These are phyloP conservation scores for Cladophialophora carrionii DNA, from an alignment of 2,329 filamentous ascomycete genomes.

Conservation along the genomic window DNA sequence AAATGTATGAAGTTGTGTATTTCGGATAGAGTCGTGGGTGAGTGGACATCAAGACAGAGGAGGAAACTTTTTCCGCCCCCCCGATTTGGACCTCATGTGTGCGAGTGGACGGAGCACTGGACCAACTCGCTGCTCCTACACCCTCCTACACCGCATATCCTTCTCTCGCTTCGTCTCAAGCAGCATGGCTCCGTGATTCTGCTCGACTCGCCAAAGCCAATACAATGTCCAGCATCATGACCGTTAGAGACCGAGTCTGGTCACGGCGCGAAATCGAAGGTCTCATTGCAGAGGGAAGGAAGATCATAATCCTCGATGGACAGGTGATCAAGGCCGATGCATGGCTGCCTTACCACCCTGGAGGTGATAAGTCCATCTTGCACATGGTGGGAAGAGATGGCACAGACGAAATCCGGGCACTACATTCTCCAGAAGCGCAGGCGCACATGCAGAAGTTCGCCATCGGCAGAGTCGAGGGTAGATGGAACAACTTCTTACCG, in stretches of 20 bases:
- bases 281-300: conserved; percentile 78
- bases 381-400: conserved; percentile 95
- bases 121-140: too few species aligned
- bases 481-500: conserved; percentile 85
- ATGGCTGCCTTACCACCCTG: conserved; percentile 88
- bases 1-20: conserved; percentile 11
- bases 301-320: conserved; percentile 78
- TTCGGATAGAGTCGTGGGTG: too few species aligned
- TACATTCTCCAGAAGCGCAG: conserved; percentile 79
- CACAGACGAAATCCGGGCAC: conserved; percentile 86
- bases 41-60: too few species aligned
- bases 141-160: background rate
- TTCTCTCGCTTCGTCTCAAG: background rate
- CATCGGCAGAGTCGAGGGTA: conserved; percentile 78
- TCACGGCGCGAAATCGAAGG: conserved; percentile 72
- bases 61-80: conserved; percentile 12
- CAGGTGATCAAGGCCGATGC: conserved; percentile 84
- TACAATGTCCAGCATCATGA: conserved; percentile 22
- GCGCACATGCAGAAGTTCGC: conserved; percentile 78
- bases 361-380: conserved; percentile 84
- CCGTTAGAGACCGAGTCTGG: conserved; percentile 55
- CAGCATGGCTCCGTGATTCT: background rate
- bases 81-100: background rate
- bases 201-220: background rate
- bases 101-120: too few species aligned